Evolutionary conservation across 805 yeast genomes (phyloP).

Genomic region (Lipomyces yamanashiensis): DNA sequence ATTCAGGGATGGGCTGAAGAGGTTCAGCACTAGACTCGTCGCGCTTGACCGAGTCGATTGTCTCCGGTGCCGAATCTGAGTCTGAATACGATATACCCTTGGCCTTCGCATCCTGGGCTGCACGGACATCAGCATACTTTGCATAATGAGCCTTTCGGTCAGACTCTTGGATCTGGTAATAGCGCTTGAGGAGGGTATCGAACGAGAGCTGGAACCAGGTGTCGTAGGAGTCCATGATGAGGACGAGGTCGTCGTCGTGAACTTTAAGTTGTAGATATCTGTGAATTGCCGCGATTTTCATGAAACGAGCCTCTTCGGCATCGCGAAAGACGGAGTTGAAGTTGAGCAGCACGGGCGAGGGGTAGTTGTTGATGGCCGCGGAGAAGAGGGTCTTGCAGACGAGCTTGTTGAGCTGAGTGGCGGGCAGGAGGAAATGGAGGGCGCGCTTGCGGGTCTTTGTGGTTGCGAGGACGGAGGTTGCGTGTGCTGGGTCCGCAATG

Average conservation of each 20-base stretch:
- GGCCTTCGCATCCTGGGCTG: constrained; percentile 8
- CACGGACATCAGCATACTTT: constrained; percentile 7
- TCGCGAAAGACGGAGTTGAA: constrained; percentile 28
- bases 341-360: constrained; percentile 31
- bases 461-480: constrained; percentile 11
- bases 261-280: constrained; percentile 28
- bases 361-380: constrained; percentile 33
- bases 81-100: constrained; percentile 15
- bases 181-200: constrained; percentile 25
- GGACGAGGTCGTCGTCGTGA: constrained; percentile 35
- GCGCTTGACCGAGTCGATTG: not conserved
- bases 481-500: constrained; percentile 1
- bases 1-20: constrained; percentile 13
- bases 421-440: constrained; percentile 34
- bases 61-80: constrained; percentile 13
- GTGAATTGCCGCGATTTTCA: constrained; percentile 37
- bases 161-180: constrained; percentile 26
- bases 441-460: constrained; percentile 22
- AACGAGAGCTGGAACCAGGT: constrained; percentile 37
- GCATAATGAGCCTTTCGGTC: constrained; percentile 26
- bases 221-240: constrained; percentile 36
- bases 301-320: constrained; percentile 36
- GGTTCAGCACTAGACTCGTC: constrained; percentile 5
- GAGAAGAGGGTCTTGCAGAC: constrained; percentile 35
- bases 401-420: constrained; percentile 31